A percentile compares a stretch with the other conserved stretches of the same genome.
Evolutionary conservation across 371 early-diverging fungal species (phyloP).

Genomic region (Umbelopsis sp.): DNA sequence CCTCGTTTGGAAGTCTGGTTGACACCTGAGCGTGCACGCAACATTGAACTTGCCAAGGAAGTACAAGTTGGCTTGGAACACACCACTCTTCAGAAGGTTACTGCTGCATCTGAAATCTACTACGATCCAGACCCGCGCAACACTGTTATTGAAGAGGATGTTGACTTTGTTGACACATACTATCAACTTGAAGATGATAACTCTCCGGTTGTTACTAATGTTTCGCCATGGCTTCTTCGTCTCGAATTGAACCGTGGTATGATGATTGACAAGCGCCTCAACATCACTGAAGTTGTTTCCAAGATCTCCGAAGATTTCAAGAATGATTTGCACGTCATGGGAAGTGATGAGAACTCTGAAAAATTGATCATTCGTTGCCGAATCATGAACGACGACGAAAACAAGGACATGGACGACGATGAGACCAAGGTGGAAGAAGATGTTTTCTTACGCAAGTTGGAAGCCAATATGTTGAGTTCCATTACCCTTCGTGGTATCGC

Average conservation of each 20-base stretch:
- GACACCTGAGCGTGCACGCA: slow-evolving; percentile 72
- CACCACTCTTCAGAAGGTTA: slow-evolving; percentile 87
- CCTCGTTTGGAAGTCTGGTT: slow-evolving; percentile 93
- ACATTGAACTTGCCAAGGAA: slow-evolving; percentile 88
- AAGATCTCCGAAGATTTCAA: slow-evolving; percentile 80
- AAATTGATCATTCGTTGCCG: slow-evolving; percentile 92
- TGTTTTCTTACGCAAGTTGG: slow-evolving; percentile 85
- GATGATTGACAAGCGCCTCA: slow-evolving; percentile 91
- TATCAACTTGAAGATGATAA: slow-evolving; percentile 86
- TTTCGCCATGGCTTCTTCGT: slow-evolving; percentile 97
- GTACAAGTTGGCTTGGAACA: slow-evolving; percentile 93
- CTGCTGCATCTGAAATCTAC: slow-evolving; percentile 89
- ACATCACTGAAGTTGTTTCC: slow-evolving; percentile 78
- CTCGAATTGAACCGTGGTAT: slow-evolving; percentile 87
- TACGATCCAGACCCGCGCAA: slow-evolving; percentile 96
- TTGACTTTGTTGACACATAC: slow-evolving; percentile 91
- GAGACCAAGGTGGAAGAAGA: slow-evolving; percentile 84
- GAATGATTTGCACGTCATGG: slow-evolving; percentile 77
- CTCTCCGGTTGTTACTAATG: slow-evolving; percentile 54
- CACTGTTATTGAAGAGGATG: slow-evolving; percentile 91
- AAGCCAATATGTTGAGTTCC: slow-evolving; percentile 82
- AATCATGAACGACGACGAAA: slow-evolving; percentile 65
- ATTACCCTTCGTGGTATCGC: slow-evolving; percentile 93
- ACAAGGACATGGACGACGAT: slow-evolving; percentile 64
- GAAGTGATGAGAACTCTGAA: slow-evolving; percentile 93